Conservation (phyloP, 1,284 basidiomycete species). For the Phellinidium pouzarii region DNA sequence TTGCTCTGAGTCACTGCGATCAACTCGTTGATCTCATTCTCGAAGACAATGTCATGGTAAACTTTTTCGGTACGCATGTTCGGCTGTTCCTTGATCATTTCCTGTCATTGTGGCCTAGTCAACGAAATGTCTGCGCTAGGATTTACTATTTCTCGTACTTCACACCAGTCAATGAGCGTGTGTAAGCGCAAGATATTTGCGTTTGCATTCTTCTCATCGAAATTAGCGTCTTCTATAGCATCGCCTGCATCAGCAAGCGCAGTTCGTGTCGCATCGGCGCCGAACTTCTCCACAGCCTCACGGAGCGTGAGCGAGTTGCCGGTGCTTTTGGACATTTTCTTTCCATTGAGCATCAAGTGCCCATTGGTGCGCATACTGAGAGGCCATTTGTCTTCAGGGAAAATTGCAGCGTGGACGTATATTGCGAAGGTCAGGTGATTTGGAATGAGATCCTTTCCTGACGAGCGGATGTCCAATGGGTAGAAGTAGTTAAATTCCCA, state of each 20-base stretch:
- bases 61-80: slow-evolving; percentile 60
- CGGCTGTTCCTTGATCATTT: slow-evolving; percentile 63
- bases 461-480: slow-evolving; percentile 96
- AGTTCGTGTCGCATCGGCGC: slow-evolving; percentile 89
- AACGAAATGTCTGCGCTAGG: not conserved
- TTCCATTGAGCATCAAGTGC: slow-evolving; percentile 95
- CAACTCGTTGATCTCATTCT: slow-evolving; percentile 86
- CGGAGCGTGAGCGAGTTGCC: slow-evolving; percentile 82
- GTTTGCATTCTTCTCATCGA: slow-evolving; percentile 98
- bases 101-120: slow-evolving; percentile 37
- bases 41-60: slow-evolving; percentile 86
- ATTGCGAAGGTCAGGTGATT: slow-evolving; percentile 96
- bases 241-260: slow-evolving; percentile 96
- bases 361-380: slow-evolving; percentile 91
- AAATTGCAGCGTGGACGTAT: slow-evolving; percentile 92
- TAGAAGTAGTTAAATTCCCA: slow-evolving; percentile 98
- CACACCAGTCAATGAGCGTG: slow-evolving; percentile 89
- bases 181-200: slow-evolving; percentile 94
- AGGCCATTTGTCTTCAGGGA: slow-evolving; percentile 94
- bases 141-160: slow-evolving; percentile 43
- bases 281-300: slow-evolving; percentile 80
- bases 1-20: slow-evolving; percentile 75
- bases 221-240: slow-evolving; percentile 96
- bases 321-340: slow-evolving; percentile 99
- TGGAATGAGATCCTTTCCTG: slow-evolving; percentile 96